Evolutionary conservation across 108 stramenopile genomes (phyloP), one percentile per base, ranked within the genome.

Genomic region (Nannochloropsis gaditana): DNA sequence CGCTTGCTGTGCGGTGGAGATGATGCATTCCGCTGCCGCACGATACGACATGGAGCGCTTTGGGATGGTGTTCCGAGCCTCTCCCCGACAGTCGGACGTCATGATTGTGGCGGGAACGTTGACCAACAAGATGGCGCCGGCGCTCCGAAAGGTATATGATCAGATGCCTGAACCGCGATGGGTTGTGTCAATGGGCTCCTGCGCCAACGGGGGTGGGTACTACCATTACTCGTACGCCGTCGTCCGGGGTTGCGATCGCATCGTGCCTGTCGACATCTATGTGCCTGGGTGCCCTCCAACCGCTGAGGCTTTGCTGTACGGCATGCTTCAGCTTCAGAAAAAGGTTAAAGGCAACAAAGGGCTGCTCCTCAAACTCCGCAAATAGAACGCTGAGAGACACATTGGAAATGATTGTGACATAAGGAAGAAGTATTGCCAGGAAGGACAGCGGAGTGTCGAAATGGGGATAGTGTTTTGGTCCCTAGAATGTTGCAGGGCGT

Each of bases 181-280:
- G 98, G 98, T 99, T 21, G 92, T 99, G 42, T 94, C 94, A 86
- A 99, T 99, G 99, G 99, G 99, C 87, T 94, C 93, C 79, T 99
- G 99, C 90, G 99, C 99, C 41, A 99, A 99, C 91, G 99, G 99
- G 10, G 99, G 99, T n/a, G 99, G 99, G 59, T 99, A 99, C 92
- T 99, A 99, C 92, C 99, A 99, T 91, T 99, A 99, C 91, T 97
- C 97, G 9, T 99, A 99, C 86, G 93, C 97, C 15, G 97, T 99
- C 4, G 98, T 98, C 17, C 91, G 98, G 80, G 98, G 98, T 9
- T 98, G 96, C 90, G 98, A 98, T 91, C 80, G 96, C 84, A 98
- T 99, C 89, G 99, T 99, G 84, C 99, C 99, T 31, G 99, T 99
- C 11, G 98, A 99, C 89, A 97, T 99, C 90, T 99, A 99, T 87